Evolutionary conservation across 2,329 filamentous ascomycete species (phyloP), one percentile per base, ranked within the genome.

Genomic region (Microdochium bolleyi): DNA sequence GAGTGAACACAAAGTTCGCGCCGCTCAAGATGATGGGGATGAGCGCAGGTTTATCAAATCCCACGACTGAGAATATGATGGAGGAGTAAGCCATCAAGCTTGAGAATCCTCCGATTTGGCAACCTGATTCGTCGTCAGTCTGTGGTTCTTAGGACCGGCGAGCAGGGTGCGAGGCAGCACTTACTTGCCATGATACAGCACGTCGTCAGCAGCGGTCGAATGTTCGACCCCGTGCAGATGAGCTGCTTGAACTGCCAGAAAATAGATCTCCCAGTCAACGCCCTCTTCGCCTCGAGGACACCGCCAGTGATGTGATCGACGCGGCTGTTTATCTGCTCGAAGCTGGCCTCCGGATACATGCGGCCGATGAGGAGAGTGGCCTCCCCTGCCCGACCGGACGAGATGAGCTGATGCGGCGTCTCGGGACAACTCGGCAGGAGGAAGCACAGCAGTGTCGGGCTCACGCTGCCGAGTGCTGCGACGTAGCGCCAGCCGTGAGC

Each of bases 401-500:
- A 66, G 22, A 72, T 59, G 3, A 73, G 58, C 49, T 73, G 68
- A 7, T 70, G 67, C 3, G 71, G 70, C 1, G 67, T 70, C 53
- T 74, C 70, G 0, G 71, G 72, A 51, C 70, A 71, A 52, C 67
- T 64, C 1, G 65, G 60, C 2, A 74, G 62, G n/a, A 73, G 62
- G 22, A 55, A 60, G n/a, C 57, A 61, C 2, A 73, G 65, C 10
- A 68, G 51, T 24, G 74, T 64, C 1, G 71, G 63, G 4, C 72
- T 71, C 1, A 70, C 52, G 13, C 60, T 72, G 16, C 71, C 72
- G 8, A 70, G 59, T 3, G 66, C 71, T 2, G 73, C 71, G 62
- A 73, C 73, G 19, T 66, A 70, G 32, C 72, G 58, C 72, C 71
- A 74, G 38, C 68, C 70, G 32, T 68, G 58, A 21, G 58, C 55